Evolutionary conservation across 1,284 basidiomycete species (phyloP), one percentile per base, ranked within the genome.

Genomic region (Chalciporus sp.): DNA sequence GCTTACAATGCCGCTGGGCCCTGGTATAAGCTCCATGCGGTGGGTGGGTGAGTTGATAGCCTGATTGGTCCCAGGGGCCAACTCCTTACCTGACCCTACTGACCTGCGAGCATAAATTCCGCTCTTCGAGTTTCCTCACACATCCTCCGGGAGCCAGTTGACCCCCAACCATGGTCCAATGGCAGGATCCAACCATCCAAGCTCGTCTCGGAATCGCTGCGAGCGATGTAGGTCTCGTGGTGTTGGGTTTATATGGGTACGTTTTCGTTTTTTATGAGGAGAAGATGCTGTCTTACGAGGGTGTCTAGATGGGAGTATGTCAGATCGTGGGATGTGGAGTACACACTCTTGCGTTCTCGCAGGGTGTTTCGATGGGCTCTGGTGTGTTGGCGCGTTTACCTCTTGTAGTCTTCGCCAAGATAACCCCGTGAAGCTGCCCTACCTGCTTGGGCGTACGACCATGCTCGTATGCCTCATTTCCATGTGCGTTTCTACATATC

Each of bases 241-340:
- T 64, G 7, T 23, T 61, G 1, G 57, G 52, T 20, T 26, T 61
- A 9, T 64, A 49, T 44, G 60, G 60, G 62, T 62, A 49, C 4
- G 51, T 52, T 37, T 28, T 10, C n/a, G 14, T 11, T 16, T 20
- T 42, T n/a, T 7, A 37, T 23, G 23, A n/a, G 19, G 9, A 16
- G 7, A 11, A 7, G 28, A 29, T 10, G 11, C 12, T 1, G 37
- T 35, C 19, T 58, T 23, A 23, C 17, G n/a, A 42, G 42, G 41
- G 17, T 17, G 28, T 45, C 16, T 37, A 62, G 63, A 2, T 63
- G 63, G 63, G 63, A 64, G 20, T 64, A 63, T 26, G 3, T 63
- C 7, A 46, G 47, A 23, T 53, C 62, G 50, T 60, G 5, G 65
- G 44, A 20, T 5, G 44, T 68, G 9, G 64, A 68, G 47, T 65